Evolutionary conservation across 2,329 filamentous ascomycete species (phyloP).

Genomic region (Tetracladium maxilliforme): DNA sequence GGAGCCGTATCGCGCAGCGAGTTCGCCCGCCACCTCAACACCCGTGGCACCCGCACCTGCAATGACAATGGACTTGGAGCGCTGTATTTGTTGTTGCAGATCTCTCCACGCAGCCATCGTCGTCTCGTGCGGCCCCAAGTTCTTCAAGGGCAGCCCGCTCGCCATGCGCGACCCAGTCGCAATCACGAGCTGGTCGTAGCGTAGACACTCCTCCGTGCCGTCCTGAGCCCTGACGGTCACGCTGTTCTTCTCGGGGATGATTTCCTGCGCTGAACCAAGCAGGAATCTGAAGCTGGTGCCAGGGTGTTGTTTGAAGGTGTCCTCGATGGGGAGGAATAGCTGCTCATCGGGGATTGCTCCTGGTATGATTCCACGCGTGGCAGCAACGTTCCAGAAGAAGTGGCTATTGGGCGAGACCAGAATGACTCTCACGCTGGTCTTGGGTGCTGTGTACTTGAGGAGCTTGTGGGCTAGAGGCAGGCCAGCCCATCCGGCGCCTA

Average conservation of each 20-base stretch:
- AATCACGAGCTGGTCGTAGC: conserved; percentile 10
- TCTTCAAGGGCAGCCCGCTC: conserved; percentile 8
- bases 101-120: conserved; percentile 7
- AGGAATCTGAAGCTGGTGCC: conserved; percentile 31
- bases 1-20: too few relatives aligned
- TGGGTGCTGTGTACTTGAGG: too few relatives aligned
- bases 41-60: conserved; percentile 17
- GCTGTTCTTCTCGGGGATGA: conserved; percentile 25
- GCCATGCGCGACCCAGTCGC: conserved; percentile 7
- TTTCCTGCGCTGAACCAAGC: conserved; percentile 27
- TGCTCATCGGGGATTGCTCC: conserved; percentile 28
- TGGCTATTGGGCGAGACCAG: conserved; percentile 35
- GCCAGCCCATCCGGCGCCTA: too few relatives aligned
- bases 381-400: conserved; percentile 36
- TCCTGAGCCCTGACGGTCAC: conserved; percentile 20
- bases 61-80: conserved; percentile 13
- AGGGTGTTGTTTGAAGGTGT: conserved; percentile 33
- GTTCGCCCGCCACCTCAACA: conserved; percentile 16
- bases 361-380: conserved; percentile 34
- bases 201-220: too few relatives aligned
- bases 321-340: conserved; percentile 30
- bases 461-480: too few relatives aligned
- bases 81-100: conserved; percentile 6
- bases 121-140: conserved; percentile 5
- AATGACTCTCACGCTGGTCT: conserved; percentile 31